Evolutionary conservation across 768 basidiomycete species (phyloP).

Genomic region (Aureoboletus auriporus): DNA sequence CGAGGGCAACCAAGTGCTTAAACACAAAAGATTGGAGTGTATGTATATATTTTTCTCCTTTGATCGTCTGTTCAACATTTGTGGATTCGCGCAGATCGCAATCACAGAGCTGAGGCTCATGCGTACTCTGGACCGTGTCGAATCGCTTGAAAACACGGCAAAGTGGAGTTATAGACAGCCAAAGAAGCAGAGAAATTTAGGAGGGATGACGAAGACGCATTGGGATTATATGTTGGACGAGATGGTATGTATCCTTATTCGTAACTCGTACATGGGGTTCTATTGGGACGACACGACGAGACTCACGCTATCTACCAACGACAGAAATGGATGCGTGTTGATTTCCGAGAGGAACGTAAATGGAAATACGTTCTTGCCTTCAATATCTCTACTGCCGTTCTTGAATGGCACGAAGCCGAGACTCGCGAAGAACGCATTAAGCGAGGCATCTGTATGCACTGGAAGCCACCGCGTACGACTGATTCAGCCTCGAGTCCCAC

Average conservation of each 20-base stretch:
- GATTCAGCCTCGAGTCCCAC: conserved; percentile 6
- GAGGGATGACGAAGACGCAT: conserved; percentile 74
- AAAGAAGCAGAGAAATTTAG: conserved; percentile 84
- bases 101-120: conserved; percentile 74
- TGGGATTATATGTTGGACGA: conserved; percentile 98
- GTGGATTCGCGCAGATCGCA: conserved; percentile 51
- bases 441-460: conserved; percentile 64
- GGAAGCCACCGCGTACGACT: conserved; percentile 48
- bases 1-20: conserved; percentile 71
- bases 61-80: not conserved
- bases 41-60: conserved; percentile 30
- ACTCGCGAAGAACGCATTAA: conserved; percentile 59
- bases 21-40: conserved; percentile 82
- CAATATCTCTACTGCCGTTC: conserved; percentile 73
- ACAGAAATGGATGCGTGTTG: conserved; percentile 95
- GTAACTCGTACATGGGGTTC: not conserved
- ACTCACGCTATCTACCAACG: conserved; percentile 11
- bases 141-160: conserved; percentile 71
- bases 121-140: conserved; percentile 81
- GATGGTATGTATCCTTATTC: conserved; percentile 57
- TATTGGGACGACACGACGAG: not conserved
- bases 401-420: conserved; percentile 82
- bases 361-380: conserved; percentile 90
- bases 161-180: conserved; percentile 94
- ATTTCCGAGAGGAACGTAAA: conserved; percentile 89